Percentiles rank a stretch among this genome's conserved stretches.
phyloP scores from a whole-genome alignment of 352 stramenopile genomes.

The Lagenidium sp. region DNA sequence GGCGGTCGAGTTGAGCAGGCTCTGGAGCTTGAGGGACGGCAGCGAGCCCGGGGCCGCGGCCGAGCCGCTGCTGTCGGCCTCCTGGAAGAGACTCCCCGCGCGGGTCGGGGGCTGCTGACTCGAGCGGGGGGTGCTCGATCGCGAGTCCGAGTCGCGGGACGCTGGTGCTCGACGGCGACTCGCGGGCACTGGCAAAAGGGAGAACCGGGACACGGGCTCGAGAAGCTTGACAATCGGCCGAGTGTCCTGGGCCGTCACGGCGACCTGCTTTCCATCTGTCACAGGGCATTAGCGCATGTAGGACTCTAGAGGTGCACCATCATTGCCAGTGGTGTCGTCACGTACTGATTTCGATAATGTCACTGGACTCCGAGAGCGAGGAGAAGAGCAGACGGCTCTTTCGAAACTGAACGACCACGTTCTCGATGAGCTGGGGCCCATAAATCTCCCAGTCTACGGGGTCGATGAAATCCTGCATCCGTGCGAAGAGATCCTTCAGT shows the following conservation, averaged over 20 bases:
- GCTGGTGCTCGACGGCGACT: slow-evolving; percentile 46
- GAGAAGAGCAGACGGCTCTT: slow-evolving; percentile 83
- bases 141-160: too few species aligned
- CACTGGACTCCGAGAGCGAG: slow-evolving; percentile 69
- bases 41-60: slow-evolving; percentile 7
- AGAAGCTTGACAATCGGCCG: slow-evolving; percentile 57
- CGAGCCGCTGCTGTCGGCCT: slow-evolving; percentile 2
- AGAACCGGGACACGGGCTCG: slow-evolving; percentile 72
- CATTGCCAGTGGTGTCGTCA: too few species aligned
- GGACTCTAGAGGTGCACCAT: too few species aligned
- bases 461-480: slow-evolving; percentile 78
- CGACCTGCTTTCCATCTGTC: slow-evolving; percentile 69
- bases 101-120: too few species aligned
- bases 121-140: too few species aligned
- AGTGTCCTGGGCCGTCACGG: slow-evolving; percentile 55
- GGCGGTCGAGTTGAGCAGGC: slow-evolving; percentile 32
- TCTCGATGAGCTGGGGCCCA: slow-evolving; percentile 74
- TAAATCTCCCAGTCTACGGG: slow-evolving; percentile 88
- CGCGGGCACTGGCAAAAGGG: slow-evolving; percentile 61
- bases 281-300: too few species aligned
- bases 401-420: slow-evolving; percentile 80
- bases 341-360: slow-evolving; percentile 83
- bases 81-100: slow-evolving; percentile 17
- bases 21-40: slow-evolving; percentile 32
- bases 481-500: slow-evolving; percentile 57